Base-by-base conservation (phyloP, 2,329 filamentous ascomycete genomes). In the Ophiostoma tasmaniense region DNA sequence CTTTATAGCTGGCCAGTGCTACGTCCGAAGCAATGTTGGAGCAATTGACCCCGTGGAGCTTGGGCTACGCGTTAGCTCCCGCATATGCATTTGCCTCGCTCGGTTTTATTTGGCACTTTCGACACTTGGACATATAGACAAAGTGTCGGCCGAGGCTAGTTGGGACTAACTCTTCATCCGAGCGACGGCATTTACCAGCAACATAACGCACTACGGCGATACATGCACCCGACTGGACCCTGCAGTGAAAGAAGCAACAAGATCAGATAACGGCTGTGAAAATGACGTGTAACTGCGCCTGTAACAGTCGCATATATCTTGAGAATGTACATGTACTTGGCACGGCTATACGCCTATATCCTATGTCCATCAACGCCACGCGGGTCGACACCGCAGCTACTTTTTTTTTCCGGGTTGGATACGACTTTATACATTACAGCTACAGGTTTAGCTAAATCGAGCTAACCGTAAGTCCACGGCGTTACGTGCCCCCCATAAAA, bases 401-500 rank as follows among this genome's bases (percentile, higher is more conserved):
- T 20, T n/a, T 45, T 45, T 45, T 45, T 20, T 4, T 50, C 14
- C 17, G 42, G 17, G 5, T 25, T 22, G 10, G 11, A 22, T 22
- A 25, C 50, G 20, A 64, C 14, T 17, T 64, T n/a, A 20, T 64
- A n/a, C 61, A 64, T 64, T 30, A 13, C 37, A 39, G 37, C 37
- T 39, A 13, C 37, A 39, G 37, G n/a, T n/a, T 13, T 39, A 39
- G 11, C 37, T 39, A 20, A 6, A 33, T 33, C 33, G 33, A 45
- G 42, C 42, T 45, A 45, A 6, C 22, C 62, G 7, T 30, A 37
- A 65, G 30, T 45, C 33, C 62, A 25, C 61, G 64, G 33, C 64
- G 35, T 37, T 39, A 42, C 37, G 62, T 42, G 7, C 30, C 59
- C 59, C 65, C 65, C 59, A 69, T 67, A 45, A 65, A 69, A 20